These are phyloP conservation scores for Diaporthe sp. DNA, from an alignment of 2,329 filamentous ascomycete species.

Conservation along the genomic window DNA sequence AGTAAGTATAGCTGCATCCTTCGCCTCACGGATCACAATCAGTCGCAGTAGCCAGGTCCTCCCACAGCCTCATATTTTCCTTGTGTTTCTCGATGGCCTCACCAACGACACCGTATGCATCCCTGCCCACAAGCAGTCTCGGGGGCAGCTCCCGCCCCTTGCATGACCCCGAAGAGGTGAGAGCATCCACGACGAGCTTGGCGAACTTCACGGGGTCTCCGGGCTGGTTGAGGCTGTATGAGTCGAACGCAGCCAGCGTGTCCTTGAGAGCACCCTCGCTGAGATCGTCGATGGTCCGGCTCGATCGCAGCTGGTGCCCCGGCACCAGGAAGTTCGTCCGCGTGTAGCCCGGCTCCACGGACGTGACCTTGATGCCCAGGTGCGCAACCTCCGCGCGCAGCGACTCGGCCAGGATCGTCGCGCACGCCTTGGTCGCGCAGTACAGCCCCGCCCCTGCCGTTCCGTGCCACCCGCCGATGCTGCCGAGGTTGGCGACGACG, in stretches of 20 bases:
- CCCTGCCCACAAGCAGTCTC: slow-evolving; percentile 10
- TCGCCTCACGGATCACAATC: neutral
- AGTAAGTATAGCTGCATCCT: no score
- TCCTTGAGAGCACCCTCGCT: neutral
- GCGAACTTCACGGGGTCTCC: slow-evolving; percentile 2
- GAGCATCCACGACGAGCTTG: slow-evolving; percentile 3
- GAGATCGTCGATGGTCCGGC: slow-evolving; percentile 1
- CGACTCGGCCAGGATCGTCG: slow-evolving; percentile 11
- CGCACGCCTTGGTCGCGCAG: slow-evolving; percentile 29
- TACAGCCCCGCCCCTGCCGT: neutral
- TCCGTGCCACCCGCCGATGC: slow-evolving; percentile 17
- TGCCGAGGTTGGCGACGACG: slow-evolving; percentile 18
- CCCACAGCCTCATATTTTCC: slow-evolving; percentile 3
- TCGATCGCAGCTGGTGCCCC: slow-evolving; percentile 6
- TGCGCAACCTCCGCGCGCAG: slow-evolving; percentile 14
- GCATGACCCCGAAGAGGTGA: slow-evolving; percentile 3
- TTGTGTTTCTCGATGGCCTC: neutral
- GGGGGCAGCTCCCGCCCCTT: slow-evolving; percentile 1
- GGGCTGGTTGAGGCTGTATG: slow-evolving; percentile 14
- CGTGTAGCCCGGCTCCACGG: slow-evolving; percentile 16
- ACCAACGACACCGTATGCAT: neutral
- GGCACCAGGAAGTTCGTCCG: slow-evolving; percentile 4
- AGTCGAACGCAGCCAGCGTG: neutral
- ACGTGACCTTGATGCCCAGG: slow-evolving; percentile 14
- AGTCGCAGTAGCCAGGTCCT: slow-evolving; percentile 24